Base-by-base conservation (phyloP, 768 basidiomycete species). In the Rhodotorula kratochvilovae region DNA sequence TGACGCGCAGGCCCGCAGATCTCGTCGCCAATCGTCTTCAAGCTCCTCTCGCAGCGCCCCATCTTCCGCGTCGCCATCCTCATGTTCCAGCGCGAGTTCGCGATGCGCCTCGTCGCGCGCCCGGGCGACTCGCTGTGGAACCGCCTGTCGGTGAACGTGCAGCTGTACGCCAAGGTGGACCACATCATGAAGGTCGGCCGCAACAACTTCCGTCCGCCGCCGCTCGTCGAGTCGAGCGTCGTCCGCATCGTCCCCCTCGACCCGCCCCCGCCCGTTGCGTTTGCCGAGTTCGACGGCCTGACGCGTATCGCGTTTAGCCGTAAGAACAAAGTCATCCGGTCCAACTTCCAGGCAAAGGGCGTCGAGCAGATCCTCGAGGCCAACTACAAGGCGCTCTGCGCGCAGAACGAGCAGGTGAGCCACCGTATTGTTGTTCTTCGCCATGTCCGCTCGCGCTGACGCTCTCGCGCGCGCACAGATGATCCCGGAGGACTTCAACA, bases 1-100 rank as follows among this genome's bases (percentile, higher is more conserved):
- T n/a, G n/a, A n/a, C n/a, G n/a, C n/a, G n/a, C n/a, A n/a, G n/a
- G 42, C n/a, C 13, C 23, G 3, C 61, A 84, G 83, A 99, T 99
- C 77, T 98, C 96, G 4, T 98, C 96, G 1, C 91, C 94, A 11
- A 88, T 99, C 61, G 89, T 97, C 66, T 99, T 99, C 85, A 90
- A 91, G 70, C 86, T 99, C 45, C 87, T 98, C 60, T 98, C 96
- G 5, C 93, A 97, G 77, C 90, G 96, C 4, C 96, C 96, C 0
- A 84, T 97, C 55, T 92, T 90, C 80, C 91, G 95, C 35, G 87
- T 90, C 67, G 91, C 92, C 45, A 92, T 99, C 72, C 90, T 99
- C 82, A 99, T 99, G 96, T 99, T 99, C 83, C 96, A 99, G 82
- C 89, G 93, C 66, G 96, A 99, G 81, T 99, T 99, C 78, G 96